Percentiles rank a stretch among this genome's conserved stretches.
Conservation (phyloP, 305 asterid species). For the Andrographis paniculata region DNA sequence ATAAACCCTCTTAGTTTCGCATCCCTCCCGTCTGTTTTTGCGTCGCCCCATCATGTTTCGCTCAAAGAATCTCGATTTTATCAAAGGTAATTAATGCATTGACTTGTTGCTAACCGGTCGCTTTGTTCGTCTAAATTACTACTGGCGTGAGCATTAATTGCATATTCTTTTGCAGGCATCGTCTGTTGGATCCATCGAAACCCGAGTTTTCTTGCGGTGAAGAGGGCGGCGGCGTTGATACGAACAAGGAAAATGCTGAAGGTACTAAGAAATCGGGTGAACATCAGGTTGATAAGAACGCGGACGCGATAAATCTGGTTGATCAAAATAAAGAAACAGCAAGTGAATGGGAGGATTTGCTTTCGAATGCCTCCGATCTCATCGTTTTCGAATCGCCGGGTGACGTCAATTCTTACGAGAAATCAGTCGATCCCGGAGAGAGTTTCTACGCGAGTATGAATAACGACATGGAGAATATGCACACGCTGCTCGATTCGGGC, state of each 20-base stretch:
- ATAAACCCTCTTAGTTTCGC: conserved; percentile 71
- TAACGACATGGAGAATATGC: conserved; percentile 27
- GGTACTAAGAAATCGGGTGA: conserved; percentile 25
- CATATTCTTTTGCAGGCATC: conserved; percentile 44
- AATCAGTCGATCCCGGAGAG: conserved; percentile 30
- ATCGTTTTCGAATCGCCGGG: conserved; percentile 63
- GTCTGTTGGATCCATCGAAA: conserved; percentile 73
- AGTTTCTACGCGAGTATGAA: conserved; percentile 22
- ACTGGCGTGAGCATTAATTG: conserved; percentile 6
- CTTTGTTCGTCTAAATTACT: background rate
- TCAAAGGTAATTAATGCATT: conserved; percentile 48
- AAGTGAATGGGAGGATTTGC: conserved; percentile 73
- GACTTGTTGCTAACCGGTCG: conserved; percentile 4
- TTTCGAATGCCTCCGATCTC: conserved; percentile 48
- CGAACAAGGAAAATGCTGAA: conserved; percentile 13
- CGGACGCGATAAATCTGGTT: conserved; percentile 24
- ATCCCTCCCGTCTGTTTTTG: conserved; percentile 72
- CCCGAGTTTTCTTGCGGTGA: conserved; percentile 74
- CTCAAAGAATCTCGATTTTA: conserved; percentile 56
- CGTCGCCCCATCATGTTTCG: conserved; percentile 87
- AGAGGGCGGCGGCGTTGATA: conserved; percentile 19
- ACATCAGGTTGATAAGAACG: conserved; percentile 20
- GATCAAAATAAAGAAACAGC: conserved; percentile 41
- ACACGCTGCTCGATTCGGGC: conserved; percentile 21
- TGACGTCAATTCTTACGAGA: conserved; percentile 33